Conservation (phyloP, 768 basidiomycete genomes). For the Favolaschia claudopus region DNA sequence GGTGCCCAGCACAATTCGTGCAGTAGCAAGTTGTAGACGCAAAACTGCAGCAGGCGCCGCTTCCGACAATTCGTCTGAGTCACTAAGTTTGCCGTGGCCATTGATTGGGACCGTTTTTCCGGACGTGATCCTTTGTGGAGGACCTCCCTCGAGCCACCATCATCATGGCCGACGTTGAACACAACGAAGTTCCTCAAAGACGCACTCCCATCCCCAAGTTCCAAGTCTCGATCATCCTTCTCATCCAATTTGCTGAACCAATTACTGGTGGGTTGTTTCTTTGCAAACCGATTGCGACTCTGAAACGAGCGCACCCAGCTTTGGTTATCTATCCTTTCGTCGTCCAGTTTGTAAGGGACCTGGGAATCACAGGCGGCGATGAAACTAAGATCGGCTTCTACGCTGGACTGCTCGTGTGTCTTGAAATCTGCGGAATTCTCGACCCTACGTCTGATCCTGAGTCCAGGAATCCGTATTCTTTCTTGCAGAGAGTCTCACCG, state of each 20-base stretch:
- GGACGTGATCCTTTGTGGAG: too few species aligned
- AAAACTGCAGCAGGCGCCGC: too few species aligned
- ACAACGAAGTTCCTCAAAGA: too few species aligned
- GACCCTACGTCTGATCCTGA: too few species aligned
- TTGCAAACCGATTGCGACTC: too few species aligned
- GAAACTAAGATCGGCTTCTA: conserved; percentile 14
- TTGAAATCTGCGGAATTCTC: too few species aligned
- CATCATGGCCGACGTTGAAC: not conserved
- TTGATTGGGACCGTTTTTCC: too few species aligned
- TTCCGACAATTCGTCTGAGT: too few species aligned
- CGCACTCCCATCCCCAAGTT: conserved; percentile 19
- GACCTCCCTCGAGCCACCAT: too few species aligned
- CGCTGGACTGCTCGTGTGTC: conserved; percentile 14
- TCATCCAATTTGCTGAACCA: conserved; percentile 15
- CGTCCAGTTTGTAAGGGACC: conserved; percentile 4
- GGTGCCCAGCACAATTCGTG: too few species aligned
- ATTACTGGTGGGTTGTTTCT: conserved; percentile 8
- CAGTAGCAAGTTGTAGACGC: too few species aligned
- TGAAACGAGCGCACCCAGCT: not conserved
- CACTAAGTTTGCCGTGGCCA: too few species aligned
- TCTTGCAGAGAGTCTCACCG: conserved; percentile 40
- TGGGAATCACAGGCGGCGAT: conserved; percentile 15
- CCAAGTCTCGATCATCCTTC: conserved; percentile 3
- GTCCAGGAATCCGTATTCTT: conserved; percentile 47
- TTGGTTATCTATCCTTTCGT: conserved; percentile 19